A percentile compares a stretch with the other conserved stretches of the same genome.
Evolutionary conservation across 1,284 basidiomycete genomes (phyloP).

Genomic region (Agroathelia rolfsii): DNA sequence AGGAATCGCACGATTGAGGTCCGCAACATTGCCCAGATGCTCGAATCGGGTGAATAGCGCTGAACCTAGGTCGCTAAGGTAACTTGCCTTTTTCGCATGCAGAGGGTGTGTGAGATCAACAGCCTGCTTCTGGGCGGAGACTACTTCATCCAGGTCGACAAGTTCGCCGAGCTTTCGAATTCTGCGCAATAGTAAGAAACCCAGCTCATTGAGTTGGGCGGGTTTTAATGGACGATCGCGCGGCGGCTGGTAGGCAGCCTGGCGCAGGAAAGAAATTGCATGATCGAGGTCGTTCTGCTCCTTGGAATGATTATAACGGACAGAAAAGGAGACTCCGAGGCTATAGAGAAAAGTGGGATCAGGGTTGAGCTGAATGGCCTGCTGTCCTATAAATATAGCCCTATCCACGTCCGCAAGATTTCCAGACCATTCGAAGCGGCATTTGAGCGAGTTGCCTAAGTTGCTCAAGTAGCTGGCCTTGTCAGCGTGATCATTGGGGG

Average conservation of each 20-base stretch:
- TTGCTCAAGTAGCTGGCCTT: slow-evolving; percentile 11
- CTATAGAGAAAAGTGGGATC: too few relatives aligned
- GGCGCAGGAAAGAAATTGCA: too few relatives aligned
- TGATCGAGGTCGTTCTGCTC: too few relatives aligned
- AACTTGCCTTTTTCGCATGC: slow-evolving; percentile 4
- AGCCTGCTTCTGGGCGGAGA: slow-evolving; percentile 12
- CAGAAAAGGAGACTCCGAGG: too few relatives aligned
- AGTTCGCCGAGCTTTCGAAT: slow-evolving; percentile 10
- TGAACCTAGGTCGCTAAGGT: slow-evolving; percentile 8
- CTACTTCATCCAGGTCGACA: slow-evolving; percentile 16
- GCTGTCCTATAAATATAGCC: too few relatives aligned
- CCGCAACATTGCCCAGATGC: slow-evolving; percentile 6
- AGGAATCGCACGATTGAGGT: slow-evolving; percentile 10
- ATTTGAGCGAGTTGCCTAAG: slow-evolving; percentile 14
- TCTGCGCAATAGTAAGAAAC: too few relatives aligned
- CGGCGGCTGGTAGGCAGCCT: too few relatives aligned
- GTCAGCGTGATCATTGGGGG: slow-evolving; percentile 4
- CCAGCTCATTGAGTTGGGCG: too few relatives aligned
- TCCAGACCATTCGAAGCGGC: slow-evolving; percentile 9
- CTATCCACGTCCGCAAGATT: too few relatives aligned
- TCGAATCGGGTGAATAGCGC: slow-evolving; percentile 7
- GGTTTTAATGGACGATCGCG: too few relatives aligned
- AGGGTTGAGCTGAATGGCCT: too few relatives aligned
- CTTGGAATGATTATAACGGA: too few relatives aligned
- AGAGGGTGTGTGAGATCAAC: slow-evolving; percentile 8